A percentile compares a stretch with the other conserved stretches of the same genome.
Conservation (phyloP, 805 yeast species). For the Starmerella stigmatis region DNA sequence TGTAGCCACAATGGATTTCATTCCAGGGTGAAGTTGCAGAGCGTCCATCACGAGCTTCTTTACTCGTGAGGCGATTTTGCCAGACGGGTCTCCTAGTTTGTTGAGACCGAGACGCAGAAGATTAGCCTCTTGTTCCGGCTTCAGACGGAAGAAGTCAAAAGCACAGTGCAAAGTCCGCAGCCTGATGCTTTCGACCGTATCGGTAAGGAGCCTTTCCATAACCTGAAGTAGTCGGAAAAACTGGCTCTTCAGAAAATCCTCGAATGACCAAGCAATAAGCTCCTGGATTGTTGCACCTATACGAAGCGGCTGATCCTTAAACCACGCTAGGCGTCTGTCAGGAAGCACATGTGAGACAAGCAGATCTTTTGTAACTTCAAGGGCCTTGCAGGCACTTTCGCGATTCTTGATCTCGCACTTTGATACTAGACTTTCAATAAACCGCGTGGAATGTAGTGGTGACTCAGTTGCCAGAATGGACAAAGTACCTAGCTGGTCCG, state of each 20-base stretch:
- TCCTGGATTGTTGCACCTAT: constrained; percentile 41
- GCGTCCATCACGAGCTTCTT: constrained; percentile 69
- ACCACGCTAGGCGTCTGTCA: constrained; percentile 67
- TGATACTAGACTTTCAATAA: constrained; percentile 63
- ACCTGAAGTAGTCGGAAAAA: constrained; percentile 68
- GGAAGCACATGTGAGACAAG: constrained; percentile 72
- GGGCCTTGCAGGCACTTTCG: constrained; percentile 83
- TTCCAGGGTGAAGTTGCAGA: constrained; percentile 89
- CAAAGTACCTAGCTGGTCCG: constrained; percentile 89
- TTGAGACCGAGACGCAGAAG: constrained; percentile 79
- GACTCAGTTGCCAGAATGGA: constrained; percentile 91
- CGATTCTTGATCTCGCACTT: constrained; percentile 86
- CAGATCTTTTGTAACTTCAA: constrained; percentile 82
- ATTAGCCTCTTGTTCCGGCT: constrained; percentile 96
- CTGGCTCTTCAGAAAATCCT: constrained; percentile 70
- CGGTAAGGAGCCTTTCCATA: constrained; percentile 75
- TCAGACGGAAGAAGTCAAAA: constrained; percentile 66
- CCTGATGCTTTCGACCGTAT: constrained; percentile 80
- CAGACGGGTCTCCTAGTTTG: constrained; percentile 86
- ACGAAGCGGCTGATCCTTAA: constrained; percentile 61
- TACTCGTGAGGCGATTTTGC: constrained; percentile 79
- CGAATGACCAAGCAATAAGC: constrained; percentile 70
- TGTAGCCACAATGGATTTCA: constrained; percentile 74
- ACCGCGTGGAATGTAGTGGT: constrained; percentile 78
- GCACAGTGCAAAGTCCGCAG: constrained; percentile 64